These are phyloP conservation scores for Brassica cretica DNA, from an alignment of 345 rosid species.

Conservation along the genomic window DNA sequence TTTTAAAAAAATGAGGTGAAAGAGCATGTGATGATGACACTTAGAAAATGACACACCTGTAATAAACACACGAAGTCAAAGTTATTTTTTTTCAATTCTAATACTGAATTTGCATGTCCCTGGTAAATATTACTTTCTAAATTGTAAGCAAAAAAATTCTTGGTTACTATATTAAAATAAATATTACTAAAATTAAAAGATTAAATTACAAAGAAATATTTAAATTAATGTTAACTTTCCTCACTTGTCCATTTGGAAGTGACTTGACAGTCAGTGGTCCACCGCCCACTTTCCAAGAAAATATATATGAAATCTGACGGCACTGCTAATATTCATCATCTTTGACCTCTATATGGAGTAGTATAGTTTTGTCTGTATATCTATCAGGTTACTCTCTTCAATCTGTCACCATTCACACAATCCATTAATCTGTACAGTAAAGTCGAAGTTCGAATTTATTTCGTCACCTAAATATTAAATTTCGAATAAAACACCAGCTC, in stretches of 20 bases:
- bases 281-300: constrained; percentile 36
- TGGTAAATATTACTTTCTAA: not conserved
- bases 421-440: not conserved
- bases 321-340: constrained; percentile 16
- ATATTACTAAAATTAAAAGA: not conserved
- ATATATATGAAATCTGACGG: constrained; percentile 24
- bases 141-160: not conserved
- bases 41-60: too few species aligned
- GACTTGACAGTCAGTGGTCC: constrained; percentile 40
- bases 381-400: not conserved
- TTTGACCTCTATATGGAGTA: not conserved
- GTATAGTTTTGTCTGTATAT: not conserved
- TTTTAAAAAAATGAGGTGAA: too few species aligned
- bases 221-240: not conserved
- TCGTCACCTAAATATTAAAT: not conserved
- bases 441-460: not conserved
- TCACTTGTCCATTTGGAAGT: constrained; percentile 34
- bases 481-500: not conserved
- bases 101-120: not conserved
- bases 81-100: too few species aligned
- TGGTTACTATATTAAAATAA: not conserved
- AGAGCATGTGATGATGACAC: too few species aligned
- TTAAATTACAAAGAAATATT: not conserved
- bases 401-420: not conserved
- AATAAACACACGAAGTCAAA: too few species aligned